These are phyloP conservation scores for Aspergillus sp. DNA, from an alignment of 2,329 filamentous ascomycete species.

Conservation along the genomic window DNA sequence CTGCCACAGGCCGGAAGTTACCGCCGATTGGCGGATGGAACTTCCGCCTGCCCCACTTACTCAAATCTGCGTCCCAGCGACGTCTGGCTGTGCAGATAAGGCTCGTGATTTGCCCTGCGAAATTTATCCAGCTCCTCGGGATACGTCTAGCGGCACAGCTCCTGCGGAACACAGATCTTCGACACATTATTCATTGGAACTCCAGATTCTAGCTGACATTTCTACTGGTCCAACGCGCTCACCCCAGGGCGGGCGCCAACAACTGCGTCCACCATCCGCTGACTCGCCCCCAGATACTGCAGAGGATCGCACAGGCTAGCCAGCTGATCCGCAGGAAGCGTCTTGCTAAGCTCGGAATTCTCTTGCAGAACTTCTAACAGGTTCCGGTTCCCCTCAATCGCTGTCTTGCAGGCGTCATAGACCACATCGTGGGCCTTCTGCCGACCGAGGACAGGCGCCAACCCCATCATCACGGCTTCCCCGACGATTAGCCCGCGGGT, in stretches of 20 bases:
- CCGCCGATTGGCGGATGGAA: background rate
- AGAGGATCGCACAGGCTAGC: slow-evolving; percentile 6
- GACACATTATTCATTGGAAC: background rate
- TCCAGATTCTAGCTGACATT: background rate
- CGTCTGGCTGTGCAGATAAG: no score
- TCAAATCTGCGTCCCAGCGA: background rate
- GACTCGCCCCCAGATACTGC: slow-evolving; percentile 12
- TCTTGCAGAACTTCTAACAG: slow-evolving; percentile 51
- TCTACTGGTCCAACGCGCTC: background rate
- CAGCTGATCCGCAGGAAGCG: background rate
- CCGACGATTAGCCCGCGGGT: slow-evolving; percentile 60
- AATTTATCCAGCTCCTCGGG: background rate
- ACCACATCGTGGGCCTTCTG: slow-evolving; percentile 61
- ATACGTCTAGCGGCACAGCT: background rate
- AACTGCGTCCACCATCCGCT: slow-evolving; percentile 10
- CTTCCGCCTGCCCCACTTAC: background rate
- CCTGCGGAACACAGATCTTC: background rate
- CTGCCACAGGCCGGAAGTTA: background rate
- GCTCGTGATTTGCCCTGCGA: background rate
- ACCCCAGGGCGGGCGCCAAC: background rate
- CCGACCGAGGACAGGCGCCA: slow-evolving; percentile 58
- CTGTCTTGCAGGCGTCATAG: slow-evolving; percentile 58
- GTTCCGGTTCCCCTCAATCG: slow-evolving; percentile 50
- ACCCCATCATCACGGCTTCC: slow-evolving; percentile 64
- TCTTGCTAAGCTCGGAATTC: slow-evolving; percentile 44